A percentile compares a stretch with the other conserved stretches of the same genome.
Evolutionary conservation across 352 stramenopile genomes (phyloP).

Genomic region (Pythium apleroticum): DNA sequence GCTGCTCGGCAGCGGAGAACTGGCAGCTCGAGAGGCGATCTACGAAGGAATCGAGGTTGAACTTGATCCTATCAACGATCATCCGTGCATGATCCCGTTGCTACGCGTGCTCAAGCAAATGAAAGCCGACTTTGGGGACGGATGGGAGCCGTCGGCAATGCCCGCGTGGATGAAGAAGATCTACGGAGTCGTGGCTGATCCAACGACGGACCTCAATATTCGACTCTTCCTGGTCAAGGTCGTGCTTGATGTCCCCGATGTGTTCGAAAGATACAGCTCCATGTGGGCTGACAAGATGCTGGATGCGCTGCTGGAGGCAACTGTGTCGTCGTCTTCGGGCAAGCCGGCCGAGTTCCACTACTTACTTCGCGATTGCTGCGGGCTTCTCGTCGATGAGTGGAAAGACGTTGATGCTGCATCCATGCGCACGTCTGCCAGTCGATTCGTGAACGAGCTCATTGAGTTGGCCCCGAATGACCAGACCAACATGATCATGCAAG

Average conservation of each 20-base stretch:
- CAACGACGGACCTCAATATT: conserved; percentile 48
- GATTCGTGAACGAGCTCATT: conserved; percentile 61
- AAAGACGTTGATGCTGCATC: conserved; percentile 32
- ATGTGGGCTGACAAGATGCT: conserved; percentile 59
- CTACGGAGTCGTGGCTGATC: conserved; percentile 44
- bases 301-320: conserved; percentile 52
- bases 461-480: conserved; percentile 52
- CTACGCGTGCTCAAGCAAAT: conserved; percentile 76
- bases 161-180: conserved; percentile 83
- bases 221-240: conserved; percentile 72
- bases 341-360: conserved; percentile 64
- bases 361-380: conserved; percentile 72
- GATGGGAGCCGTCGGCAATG: conserved; percentile 54
- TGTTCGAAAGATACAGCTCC: conserved; percentile 54
- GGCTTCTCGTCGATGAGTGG: conserved; percentile 56
- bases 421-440: conserved; percentile 28
- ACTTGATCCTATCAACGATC: conserved; percentile 71
- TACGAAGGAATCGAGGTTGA: conserved; percentile 59
- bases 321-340: conserved; percentile 22
- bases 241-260: conserved; percentile 59
- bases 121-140: conserved; percentile 62
- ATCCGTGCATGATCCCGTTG: conserved; percentile 75
- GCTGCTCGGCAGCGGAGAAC: conserved; percentile 22
- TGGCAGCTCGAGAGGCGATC: conserved; percentile 25
- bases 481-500: conserved; percentile 54